phyloP scores from a whole-genome alignment of 2,329 filamentous ascomycete species.

The Stachybotrys echinatus region DNA sequence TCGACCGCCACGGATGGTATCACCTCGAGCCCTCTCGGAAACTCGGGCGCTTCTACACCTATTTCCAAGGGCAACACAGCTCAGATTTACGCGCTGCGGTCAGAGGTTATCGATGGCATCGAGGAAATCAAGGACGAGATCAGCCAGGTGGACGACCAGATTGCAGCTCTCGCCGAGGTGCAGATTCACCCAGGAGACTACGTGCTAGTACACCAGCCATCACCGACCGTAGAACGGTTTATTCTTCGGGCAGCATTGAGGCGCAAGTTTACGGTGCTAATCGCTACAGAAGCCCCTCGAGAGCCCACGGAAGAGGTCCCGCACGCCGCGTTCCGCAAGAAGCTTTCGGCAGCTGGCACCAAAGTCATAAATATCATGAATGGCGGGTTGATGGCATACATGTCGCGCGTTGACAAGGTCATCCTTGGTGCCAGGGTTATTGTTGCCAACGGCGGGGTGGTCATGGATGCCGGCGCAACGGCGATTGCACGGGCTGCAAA shows the following conservation, averaged over 20 bases:
- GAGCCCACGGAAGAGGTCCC: slow-evolving; percentile 29
- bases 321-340: slow-evolving; percentile 63
- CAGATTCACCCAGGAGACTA: slow-evolving; percentile 93
- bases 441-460: slow-evolving; percentile 78
- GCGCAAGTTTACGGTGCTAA: slow-evolving; percentile 85
- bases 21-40: slow-evolving; percentile 39
- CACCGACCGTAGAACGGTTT: slow-evolving; percentile 83
- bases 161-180: slow-evolving; percentile 80
- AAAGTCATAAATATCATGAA: slow-evolving; percentile 81
- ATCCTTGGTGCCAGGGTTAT: slow-evolving; percentile 85
- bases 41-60: slow-evolving; percentile 46
- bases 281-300: slow-evolving; percentile 60
- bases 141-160: slow-evolving; percentile 86
- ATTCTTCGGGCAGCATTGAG: slow-evolving; percentile 82
- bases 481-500: slow-evolving; percentile 81
- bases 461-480: slow-evolving; percentile 78
- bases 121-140: slow-evolving; percentile 95
- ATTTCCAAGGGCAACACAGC: slow-evolving; percentile 32
- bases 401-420: slow-evolving; percentile 94
- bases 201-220: slow-evolving; percentile 84
- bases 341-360: slow-evolving; percentile 71
- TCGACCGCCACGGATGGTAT: slow-evolving; percentile 34
- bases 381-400: slow-evolving; percentile 83
- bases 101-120: slow-evolving; percentile 90
- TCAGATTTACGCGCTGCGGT: slow-evolving; percentile 66